These are phyloP conservation scores for Cladosporium sp. DNA, from an alignment of 2,329 filamentous ascomycete species.

Conservation along the genomic window DNA sequence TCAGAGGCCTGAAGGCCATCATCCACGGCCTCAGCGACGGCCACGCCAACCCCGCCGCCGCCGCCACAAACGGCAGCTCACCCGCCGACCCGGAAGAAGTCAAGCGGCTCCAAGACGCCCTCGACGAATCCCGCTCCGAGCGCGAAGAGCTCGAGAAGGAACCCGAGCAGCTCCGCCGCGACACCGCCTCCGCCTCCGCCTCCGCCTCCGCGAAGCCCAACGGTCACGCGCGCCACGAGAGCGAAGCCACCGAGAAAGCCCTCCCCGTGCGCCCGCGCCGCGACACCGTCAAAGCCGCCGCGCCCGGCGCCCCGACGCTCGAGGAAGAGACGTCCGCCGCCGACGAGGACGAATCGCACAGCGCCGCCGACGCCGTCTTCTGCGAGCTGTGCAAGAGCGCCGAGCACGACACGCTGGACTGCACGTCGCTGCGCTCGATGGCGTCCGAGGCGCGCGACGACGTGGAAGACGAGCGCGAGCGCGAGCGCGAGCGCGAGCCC, in stretches of 20 bases:
- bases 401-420: slow-evolving; percentile 90
- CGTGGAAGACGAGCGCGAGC: neutral
- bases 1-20: slow-evolving; percentile 92
- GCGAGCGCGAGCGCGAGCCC: slow-evolving; percentile 8
- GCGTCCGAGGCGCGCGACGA: neutral
- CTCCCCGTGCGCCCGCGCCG: slow-evolving; percentile 35
- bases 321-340: slow-evolving; percentile 13
- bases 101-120: slow-evolving; percentile 51
- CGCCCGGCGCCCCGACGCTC: neutral
- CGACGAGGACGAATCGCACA: slow-evolving; percentile 28
- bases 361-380: slow-evolving; percentile 56
- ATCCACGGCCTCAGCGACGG: slow-evolving; percentile 90
- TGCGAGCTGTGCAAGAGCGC: slow-evolving; percentile 93
- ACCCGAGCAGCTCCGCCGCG: slow-evolving; percentile 56
- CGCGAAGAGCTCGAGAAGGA: slow-evolving; percentile 82
- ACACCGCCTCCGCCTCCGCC: slow-evolving; percentile 11
- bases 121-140: slow-evolving; percentile 71
- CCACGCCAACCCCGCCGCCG: slow-evolving; percentile 33
- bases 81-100: slow-evolving; percentile 38
- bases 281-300: slow-evolving; percentile 56
- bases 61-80: slow-evolving; percentile 19
- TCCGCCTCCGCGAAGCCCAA: slow-evolving; percentile 33
- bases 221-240: slow-evolving; percentile 34
- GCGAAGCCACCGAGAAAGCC: slow-evolving; percentile 23
- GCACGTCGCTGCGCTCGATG: slow-evolving; percentile 46